Evolutionary conservation across 163 green algal genomes (phyloP).

Genomic region (Scenedesmus sp.): DNA sequence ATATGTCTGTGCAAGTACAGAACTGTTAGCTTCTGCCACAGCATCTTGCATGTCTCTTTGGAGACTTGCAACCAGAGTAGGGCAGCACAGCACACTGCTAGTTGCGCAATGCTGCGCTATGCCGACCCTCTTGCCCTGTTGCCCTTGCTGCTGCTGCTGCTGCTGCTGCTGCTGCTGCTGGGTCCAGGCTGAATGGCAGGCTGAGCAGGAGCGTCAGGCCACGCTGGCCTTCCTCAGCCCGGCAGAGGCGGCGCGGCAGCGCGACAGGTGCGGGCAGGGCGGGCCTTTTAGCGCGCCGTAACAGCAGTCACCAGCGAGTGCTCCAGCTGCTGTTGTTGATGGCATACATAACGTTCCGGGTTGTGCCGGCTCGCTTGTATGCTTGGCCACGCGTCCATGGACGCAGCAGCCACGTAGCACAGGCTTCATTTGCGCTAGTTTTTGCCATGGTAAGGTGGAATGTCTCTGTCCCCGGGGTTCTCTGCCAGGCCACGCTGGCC

Average conservation of each 20-base stretch:
- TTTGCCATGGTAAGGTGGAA: too few species aligned
- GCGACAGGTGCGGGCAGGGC: conserved; percentile 48
- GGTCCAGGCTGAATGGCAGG: conserved; percentile 80
- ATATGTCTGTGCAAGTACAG: not conserved
- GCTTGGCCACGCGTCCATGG: too few species aligned
- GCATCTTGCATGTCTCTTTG: too few species aligned
- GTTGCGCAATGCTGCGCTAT: not conserved
- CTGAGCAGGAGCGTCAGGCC: conserved; percentile 82
- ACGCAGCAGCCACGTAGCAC: not conserved
- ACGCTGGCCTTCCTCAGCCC: conserved; percentile 76
- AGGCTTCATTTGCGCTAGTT: too few species aligned
- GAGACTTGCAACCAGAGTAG: not conserved
- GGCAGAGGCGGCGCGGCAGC: conserved; percentile 70
- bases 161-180: conserved; percentile 11
- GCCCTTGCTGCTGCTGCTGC: not conserved
- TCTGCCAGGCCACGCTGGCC: conserved; percentile 69
- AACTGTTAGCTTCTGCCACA: too few species aligned
- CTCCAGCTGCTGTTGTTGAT: too few species aligned
- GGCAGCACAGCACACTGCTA: not conserved
- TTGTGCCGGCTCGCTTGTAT: too few species aligned
- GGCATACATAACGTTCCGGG: too few species aligned
- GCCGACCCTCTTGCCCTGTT: not conserved
- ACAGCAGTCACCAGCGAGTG: too few species aligned
- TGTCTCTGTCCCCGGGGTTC: too few species aligned
- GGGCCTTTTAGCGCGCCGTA: too few species aligned